Base-by-base conservation (phyloP, 768 basidiomycete species). In the Exidia glandulosa region DNA sequence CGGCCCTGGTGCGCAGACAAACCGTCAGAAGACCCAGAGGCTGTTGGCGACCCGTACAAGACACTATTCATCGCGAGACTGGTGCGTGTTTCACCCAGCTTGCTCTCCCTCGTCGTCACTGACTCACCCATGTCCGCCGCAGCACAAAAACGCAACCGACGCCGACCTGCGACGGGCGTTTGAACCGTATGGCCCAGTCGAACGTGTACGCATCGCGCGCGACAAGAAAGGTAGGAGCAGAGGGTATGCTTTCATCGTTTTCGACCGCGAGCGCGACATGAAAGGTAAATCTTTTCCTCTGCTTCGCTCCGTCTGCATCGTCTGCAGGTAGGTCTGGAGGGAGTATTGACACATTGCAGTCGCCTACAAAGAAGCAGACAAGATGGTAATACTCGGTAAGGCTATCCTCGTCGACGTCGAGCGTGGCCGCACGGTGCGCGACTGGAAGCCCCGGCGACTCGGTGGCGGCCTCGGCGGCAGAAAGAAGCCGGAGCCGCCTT, bases 391-490 rank as follows among this genome's bases (percentile, higher is more conserved):
- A 65, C 90, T 94, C 80, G 91, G 92, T 68, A 96, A 96, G 72
- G 83, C 89, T 66, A 94, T 98, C 64, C 79, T 98, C 34, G 95
- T 99, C 57, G 96, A 99, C 69, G 96, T 99, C 63, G 96, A 99
- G 73, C 87, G 96, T 34, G 96, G 96, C 23, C 84, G 96, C 56
- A 99, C 96, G 12, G 96, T 99, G 30, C 85, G 95, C 61, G 96
- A 94, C 2, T 99, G 96, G 96, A 97, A 96, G 70, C 96, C 96
- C 1, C 87, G 93, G 56, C 85, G 94, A 57, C 77, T 98, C 0
- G 96, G 95, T 23, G 96, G 96, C n/a, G 96, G 96, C 4, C 80
- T 98, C n/a, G 96, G 96, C n/a, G 96, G 96, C 30, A 81, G 95
- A 61, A 56, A 59, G 31, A 30, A 32, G 19, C 50, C 50, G 4